Percentiles rank a stretch among this genome's conserved stretches.
Conservation (phyloP, 371 early-diverging fungal genomes). For the Globomyces sp. region DNA sequence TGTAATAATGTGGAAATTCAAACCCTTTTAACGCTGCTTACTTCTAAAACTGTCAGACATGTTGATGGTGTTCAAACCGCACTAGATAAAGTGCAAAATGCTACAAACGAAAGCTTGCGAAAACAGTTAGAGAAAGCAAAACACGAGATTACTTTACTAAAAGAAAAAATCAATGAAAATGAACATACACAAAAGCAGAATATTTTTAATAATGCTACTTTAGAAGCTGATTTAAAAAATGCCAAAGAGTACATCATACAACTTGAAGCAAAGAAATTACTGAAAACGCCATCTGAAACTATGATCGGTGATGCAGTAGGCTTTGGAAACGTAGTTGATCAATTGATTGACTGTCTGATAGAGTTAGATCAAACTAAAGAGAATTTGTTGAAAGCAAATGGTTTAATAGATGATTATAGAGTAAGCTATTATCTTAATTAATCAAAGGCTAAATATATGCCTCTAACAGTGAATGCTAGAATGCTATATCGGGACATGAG, state of each 20-base stretch:
- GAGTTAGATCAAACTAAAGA: conserved; percentile 18
- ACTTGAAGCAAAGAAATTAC: conserved; percentile 4
- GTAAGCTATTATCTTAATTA: not conserved
- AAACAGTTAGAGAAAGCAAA: no score
- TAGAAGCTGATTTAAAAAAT: no score
- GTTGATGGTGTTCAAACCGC: not conserved
- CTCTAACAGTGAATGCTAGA: no score
- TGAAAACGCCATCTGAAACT: conserved; percentile 31
- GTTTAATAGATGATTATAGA: conserved; percentile 21
- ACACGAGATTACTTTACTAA: no score
- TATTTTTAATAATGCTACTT: no score
- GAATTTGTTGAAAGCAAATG: conserved; percentile 29
- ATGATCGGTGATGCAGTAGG: conserved; percentile 28
- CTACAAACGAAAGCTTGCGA: not conserved
- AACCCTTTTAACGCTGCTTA: not conserved
- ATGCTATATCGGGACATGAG: no score
- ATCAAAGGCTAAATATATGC: not conserved
- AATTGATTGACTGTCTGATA: conserved; percentile 33
- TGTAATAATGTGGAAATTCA: not conserved
- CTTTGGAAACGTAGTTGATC: conserved; percentile 33
- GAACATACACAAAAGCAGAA: conserved; percentile 13
- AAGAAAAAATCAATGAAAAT: conserved; percentile 1
- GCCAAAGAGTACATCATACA: no score
- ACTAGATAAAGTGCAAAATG: conserved; percentile 1
- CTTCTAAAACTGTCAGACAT: not conserved